phyloP scores from a whole-genome alignment of 2,329 filamentous ascomycete genomes.

The Aspergillus tubingensis region DNA sequence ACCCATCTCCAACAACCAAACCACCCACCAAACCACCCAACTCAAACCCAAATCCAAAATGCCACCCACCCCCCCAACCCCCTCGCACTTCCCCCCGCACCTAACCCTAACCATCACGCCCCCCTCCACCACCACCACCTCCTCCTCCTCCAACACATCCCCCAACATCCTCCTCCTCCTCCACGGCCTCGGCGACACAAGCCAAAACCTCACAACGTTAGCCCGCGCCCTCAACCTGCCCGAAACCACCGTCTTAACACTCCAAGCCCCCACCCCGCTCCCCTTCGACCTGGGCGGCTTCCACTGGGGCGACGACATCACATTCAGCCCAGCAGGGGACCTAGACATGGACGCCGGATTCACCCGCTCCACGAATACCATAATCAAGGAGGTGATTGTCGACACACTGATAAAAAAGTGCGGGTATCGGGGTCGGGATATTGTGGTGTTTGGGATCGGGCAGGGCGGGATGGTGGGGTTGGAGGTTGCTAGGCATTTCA shows the following conservation, averaged over 20 bases:
- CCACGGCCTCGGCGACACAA: constrained; percentile 80
- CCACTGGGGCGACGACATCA: constrained; percentile 70
- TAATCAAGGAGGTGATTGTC: constrained; percentile 56
- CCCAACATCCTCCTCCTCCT: constrained; percentile 78
- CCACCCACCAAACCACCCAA: no score
- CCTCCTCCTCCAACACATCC: constrained; percentile 51
- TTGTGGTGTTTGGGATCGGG: constrained; percentile 67
- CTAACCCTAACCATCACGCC: constrained; percentile 44
- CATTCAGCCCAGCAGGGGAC: constrained; percentile 55
- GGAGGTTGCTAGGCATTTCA: constrained; percentile 49
- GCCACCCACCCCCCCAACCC: constrained; percentile 38
- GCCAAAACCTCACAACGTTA: constrained; percentile 68
- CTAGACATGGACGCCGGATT: constrained; percentile 67
- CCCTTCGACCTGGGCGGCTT: constrained; percentile 69
- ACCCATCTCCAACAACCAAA: neutral
- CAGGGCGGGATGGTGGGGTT: constrained; percentile 67
- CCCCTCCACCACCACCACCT: constrained; percentile 44
- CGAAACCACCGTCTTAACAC: constrained; percentile 72
- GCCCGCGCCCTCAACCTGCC: constrained; percentile 70
- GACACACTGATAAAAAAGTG: constrained; percentile 56
- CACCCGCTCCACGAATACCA: constrained; percentile 47
- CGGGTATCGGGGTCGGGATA: constrained; percentile 61
- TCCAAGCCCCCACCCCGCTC: constrained; percentile 70
- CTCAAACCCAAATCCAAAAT: constrained; percentile 20
- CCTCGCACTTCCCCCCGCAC: constrained; percentile 50